A percentile compares a stretch with the other conserved stretches of the same genome.
Conservation (phyloP, 768 basidiomycete species). For the Lentinula lateritia region DNA sequence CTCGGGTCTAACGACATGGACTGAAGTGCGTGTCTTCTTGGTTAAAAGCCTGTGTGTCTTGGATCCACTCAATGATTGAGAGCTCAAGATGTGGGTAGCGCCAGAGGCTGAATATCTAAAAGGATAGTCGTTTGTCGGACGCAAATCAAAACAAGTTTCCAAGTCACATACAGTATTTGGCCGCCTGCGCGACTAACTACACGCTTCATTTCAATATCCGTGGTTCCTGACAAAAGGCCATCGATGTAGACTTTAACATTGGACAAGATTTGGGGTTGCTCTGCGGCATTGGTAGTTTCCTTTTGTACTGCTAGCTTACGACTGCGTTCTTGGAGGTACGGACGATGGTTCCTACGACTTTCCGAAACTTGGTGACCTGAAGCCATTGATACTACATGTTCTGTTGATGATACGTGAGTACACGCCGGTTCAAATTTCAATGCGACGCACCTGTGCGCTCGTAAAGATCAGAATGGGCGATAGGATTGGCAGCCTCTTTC, state of each 20-base stretch:
- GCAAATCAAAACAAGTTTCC: neutral
- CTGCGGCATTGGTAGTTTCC: slow-evolving; percentile 15
- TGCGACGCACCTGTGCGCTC: slow-evolving; percentile 50
- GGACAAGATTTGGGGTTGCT: slow-evolving; percentile 26
- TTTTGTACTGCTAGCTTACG: slow-evolving; percentile 36
- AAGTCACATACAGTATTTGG: slow-evolving; percentile 62
- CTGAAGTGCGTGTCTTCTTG: slow-evolving; percentile 38
- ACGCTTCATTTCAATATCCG: slow-evolving; percentile 76
- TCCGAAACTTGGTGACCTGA: slow-evolving; percentile 69
- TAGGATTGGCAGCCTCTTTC: slow-evolving; percentile 63
- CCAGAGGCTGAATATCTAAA: slow-evolving; percentile 49
- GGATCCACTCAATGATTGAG: slow-evolving; percentile 60
- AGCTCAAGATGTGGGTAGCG: slow-evolving; percentile 78
- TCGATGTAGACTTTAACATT: slow-evolving; percentile 62
- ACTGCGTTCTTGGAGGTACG: slow-evolving; percentile 37
- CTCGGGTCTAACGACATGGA: slow-evolving; percentile 67
- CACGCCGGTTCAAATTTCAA: neutral
- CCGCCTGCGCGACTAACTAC: slow-evolving; percentile 66
- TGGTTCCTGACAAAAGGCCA: slow-evolving; percentile 65
- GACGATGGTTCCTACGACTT: slow-evolving; percentile 27
- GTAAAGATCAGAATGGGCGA: slow-evolving; percentile 65
- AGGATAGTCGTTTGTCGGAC: slow-evolving; percentile 3
- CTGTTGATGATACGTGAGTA: slow-evolving; percentile 23
- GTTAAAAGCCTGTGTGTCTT: slow-evolving; percentile 66
- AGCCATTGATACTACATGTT: slow-evolving; percentile 54